Conservation (phyloP, 768 basidiomycete species). For the Nevesoporus exiguus region DNA sequence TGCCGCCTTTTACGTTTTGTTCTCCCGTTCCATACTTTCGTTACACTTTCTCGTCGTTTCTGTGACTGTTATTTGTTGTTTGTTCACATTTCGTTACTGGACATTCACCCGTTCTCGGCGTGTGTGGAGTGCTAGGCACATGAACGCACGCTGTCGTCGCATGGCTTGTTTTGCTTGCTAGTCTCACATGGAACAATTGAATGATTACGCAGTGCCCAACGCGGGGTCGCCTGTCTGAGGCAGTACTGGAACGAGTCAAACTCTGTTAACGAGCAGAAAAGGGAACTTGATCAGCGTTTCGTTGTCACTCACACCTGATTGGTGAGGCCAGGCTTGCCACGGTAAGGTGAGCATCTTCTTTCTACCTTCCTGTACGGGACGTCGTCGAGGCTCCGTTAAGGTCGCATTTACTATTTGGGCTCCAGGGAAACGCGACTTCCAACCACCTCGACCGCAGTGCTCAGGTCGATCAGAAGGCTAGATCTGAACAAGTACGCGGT, state of each 20-base stretch:
- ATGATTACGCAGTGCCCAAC: conserved; percentile 12
- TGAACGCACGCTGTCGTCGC: conserved; percentile 20
- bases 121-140: conserved; percentile 12
- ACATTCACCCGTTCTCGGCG: background rate
- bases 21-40: background rate
- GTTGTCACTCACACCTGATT: conserved; percentile 17
- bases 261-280: background rate
- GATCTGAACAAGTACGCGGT: conserved; percentile 7
- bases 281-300: conserved; percentile 8
- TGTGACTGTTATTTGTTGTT: background rate
- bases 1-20: background rate
- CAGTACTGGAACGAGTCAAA: conserved; percentile 12
- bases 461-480: conserved; percentile 2
- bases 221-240: conserved; percentile 11
- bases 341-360: conserved; percentile 6
- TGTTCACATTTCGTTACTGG: background rate
- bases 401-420: conserved; percentile 15
- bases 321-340: conserved; percentile 18
- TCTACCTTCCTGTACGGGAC: conserved; percentile 11
- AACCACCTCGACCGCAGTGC: conserved; percentile 1
- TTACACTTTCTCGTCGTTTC: conserved; percentile 1
- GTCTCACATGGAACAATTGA: conserved; percentile 8
- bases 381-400: conserved; percentile 18
- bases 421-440: conserved; percentile 15
- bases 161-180: conserved; percentile 6